Percentiles rank a stretch among this genome's conserved stretches.
Conservation (phyloP, 1,139 yeast species). For the Magnusiomyces fungicola region DNA sequence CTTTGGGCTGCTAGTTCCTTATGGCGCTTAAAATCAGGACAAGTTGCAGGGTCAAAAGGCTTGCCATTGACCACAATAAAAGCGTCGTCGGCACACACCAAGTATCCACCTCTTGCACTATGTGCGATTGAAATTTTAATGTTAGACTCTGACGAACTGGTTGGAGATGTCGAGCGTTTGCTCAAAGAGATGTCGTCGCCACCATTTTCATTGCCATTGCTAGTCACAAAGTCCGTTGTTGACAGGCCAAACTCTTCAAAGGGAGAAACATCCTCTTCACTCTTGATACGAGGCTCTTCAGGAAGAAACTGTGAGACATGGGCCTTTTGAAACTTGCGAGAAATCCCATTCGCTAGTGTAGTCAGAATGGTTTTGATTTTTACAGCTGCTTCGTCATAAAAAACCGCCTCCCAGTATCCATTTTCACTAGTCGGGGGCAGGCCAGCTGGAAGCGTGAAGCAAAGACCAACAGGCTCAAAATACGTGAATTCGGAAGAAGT, state of each 20-base stretch:
- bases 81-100: slow-evolving; percentile 6
- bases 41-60: neutral
- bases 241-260: neutral
- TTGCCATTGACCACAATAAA: slow-evolving; percentile 1
- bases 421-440: neutral
- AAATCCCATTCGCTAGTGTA: neutral
- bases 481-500: slow-evolving; percentile 22
- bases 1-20: neutral
- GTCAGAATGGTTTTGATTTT: neutral
- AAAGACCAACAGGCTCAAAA: slow-evolving; percentile 7
- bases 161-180: too few relatives aligned
- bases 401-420: slow-evolving; percentile 3
- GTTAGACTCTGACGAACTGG: too few relatives aligned
- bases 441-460: slow-evolving; percentile 1
- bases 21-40: neutral
- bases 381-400: slow-evolving; percentile 6
- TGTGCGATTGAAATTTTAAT: neutral
- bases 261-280: neutral
- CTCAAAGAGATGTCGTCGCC: too few relatives aligned
- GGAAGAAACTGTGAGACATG: neutral
- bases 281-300: neutral
- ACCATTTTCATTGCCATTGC: too few relatives aligned
- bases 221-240: too few relatives aligned
- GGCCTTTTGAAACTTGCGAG: neutral
- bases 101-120: neutral